A percentile compares a stretch with the other conserved stretches of the same genome.
Evolutionary conservation across 257 asterid species (phyloP).

Genomic region (Ophiorrhiza pumila): DNA sequence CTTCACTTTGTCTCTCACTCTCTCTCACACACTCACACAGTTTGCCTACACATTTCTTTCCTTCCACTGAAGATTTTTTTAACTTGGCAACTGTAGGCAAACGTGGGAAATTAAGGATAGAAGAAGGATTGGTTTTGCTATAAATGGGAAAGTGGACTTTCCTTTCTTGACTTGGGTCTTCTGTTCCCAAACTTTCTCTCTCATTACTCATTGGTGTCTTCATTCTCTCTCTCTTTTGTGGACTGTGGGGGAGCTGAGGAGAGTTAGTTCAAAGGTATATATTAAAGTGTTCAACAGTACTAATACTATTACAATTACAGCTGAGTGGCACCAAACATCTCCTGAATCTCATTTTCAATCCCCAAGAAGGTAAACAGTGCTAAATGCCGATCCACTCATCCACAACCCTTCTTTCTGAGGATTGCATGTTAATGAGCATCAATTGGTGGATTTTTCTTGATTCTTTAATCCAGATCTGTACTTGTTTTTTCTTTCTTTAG

Average conservation of each 20-base stretch:
- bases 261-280: too few relatives aligned
- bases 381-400: background rate
- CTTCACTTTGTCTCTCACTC: background rate
- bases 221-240: too few relatives aligned
- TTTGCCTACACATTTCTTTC: too few relatives aligned
- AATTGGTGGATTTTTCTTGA: conserved; percentile 19
- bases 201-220: too few relatives aligned
- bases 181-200: background rate
- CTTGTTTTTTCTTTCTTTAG: conserved; percentile 13
- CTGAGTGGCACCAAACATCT: conserved; percentile 6
- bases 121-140: conserved; percentile 15
- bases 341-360: background rate
- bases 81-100: background rate
- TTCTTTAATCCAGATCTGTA: conserved; percentile 26
- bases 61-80: background rate
- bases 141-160: conserved; percentile 29
- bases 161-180: conserved; percentile 18
- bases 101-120: conserved; percentile 7
- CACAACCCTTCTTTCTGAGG: conserved; percentile 6
- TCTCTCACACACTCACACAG: background rate
- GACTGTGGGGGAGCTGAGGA: too few relatives aligned
- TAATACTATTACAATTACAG: too few relatives aligned
- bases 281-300: background rate
- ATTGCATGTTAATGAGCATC: conserved; percentile 23
- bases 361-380: conserved; percentile 21